Evolutionary conservation across 768 basidiomycete genomes (phyloP).

Genomic region (Tulasnella sp.): DNA sequence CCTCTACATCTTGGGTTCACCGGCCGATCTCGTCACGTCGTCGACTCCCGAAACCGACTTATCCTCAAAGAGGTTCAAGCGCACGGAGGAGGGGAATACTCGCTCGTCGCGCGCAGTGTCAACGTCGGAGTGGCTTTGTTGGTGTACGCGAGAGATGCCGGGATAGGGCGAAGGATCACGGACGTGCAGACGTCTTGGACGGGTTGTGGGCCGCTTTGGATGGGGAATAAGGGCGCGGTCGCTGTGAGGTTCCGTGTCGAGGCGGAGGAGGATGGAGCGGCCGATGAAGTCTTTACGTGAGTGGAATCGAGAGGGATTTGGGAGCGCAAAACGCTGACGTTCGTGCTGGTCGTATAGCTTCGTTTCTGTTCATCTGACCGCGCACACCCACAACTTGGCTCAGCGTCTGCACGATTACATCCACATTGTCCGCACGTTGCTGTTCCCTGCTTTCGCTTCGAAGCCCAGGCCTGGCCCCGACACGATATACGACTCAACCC

Average conservation of each 20-base stretch:
- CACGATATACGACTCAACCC: slow-evolving; percentile 73
- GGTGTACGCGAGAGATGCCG: slow-evolving; percentile 53
- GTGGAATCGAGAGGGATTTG: slow-evolving; percentile 24
- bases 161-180: slow-evolving; percentile 44
- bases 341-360: slow-evolving; percentile 44
- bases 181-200: slow-evolving; percentile 69
- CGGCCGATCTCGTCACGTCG: slow-evolving; percentile 59
- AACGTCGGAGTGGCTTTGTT: slow-evolving; percentile 83
- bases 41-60: slow-evolving; percentile 55
- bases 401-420: slow-evolving; percentile 65
- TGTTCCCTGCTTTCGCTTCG: slow-evolving; percentile 50
- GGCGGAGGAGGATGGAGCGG: slow-evolving; percentile 34
- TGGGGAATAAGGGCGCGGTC: slow-evolving; percentile 96
- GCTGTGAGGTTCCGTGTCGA: slow-evolving; percentile 70
- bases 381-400: slow-evolving; percentile 55
- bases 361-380: slow-evolving; percentile 83
- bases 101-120: slow-evolving; percentile 64
- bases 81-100: slow-evolving; percentile 60
- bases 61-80: slow-evolving; percentile 65
- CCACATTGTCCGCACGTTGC: slow-evolving; percentile 66
- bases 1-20: slow-evolving; percentile 79
- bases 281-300: slow-evolving; percentile 77
- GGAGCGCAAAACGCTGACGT: neutral
- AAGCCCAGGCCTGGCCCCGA: slow-evolving; percentile 30
- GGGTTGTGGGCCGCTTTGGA: slow-evolving; percentile 55